These are phyloP conservation scores for Purpureocillium lavendulum DNA, from an alignment of 2,329 filamentous ascomycete genomes.

Conservation along the genomic window DNA sequence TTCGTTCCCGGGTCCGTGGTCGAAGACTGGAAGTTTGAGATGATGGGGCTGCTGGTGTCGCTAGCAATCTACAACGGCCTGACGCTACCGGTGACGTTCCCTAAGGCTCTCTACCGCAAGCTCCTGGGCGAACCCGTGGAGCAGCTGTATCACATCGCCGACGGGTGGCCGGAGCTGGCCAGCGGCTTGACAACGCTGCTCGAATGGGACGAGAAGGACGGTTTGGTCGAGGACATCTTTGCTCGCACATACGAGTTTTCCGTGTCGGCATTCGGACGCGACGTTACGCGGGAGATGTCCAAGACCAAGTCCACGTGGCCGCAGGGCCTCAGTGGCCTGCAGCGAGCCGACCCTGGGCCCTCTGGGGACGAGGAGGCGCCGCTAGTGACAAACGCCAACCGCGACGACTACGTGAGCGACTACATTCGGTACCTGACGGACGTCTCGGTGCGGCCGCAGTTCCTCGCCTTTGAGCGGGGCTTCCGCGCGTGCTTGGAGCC, in stretches of 20 bases:
- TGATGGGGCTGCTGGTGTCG: constrained; percentile 80
- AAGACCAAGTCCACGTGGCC: constrained; percentile 39
- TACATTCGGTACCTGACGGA: constrained; percentile 80
- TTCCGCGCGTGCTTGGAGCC: constrained; percentile 68
- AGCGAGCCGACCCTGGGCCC: constrained; percentile 9
- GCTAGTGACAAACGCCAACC: constrained; percentile 74
- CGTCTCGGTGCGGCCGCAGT: constrained; percentile 69
- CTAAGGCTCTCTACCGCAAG: constrained; percentile 73
- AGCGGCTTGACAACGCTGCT: constrained; percentile 66
- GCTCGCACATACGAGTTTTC: constrained; percentile 83
- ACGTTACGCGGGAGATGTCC: constrained; percentile 50
- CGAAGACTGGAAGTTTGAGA: constrained; percentile 81
- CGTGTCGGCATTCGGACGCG: constrained; percentile 46
- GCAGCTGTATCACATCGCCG: constrained; percentile 66
- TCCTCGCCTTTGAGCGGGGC: constrained; percentile 70
- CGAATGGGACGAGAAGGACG: constrained; percentile 67
- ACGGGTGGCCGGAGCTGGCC: constrained; percentile 79
- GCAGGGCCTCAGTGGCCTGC: constrained; percentile 28
- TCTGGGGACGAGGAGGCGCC: constrained; percentile 45
- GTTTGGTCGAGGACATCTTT: constrained; percentile 74
- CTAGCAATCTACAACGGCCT: constrained; percentile 90
- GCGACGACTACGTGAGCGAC: constrained; percentile 69
- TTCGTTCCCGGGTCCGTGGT: constrained; percentile 78
- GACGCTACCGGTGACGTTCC: constrained; percentile 84
- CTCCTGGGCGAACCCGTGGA: constrained; percentile 63